Conservation (phyloP, 1,284 basidiomycete species). For the Tetrapyrgos nigripes region DNA sequence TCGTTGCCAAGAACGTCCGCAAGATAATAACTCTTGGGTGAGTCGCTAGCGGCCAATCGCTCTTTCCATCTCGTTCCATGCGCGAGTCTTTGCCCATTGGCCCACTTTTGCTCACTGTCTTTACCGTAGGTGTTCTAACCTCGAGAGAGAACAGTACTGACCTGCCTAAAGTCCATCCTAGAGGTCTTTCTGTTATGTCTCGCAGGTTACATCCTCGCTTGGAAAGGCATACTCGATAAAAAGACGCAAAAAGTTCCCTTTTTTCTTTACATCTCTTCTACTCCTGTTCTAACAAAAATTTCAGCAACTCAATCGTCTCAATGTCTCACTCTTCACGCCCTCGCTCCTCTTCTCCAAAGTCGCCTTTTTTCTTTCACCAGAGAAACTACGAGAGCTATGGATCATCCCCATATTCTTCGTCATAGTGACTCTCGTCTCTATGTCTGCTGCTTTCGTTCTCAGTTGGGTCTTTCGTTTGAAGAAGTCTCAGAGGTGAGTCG, state of each 20-base stretch:
- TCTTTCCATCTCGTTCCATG: neutral
- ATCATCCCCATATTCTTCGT: conserved; percentile 88
- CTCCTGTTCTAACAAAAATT: conserved; percentile 12
- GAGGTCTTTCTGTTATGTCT: conserved; percentile 90
- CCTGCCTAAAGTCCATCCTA: conserved; percentile 75
- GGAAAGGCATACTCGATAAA: conserved; percentile 85
- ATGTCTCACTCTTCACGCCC: conserved; percentile 92
- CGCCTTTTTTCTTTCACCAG: conserved; percentile 79
- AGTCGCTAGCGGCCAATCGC: neutral
- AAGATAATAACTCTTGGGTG: neutral
- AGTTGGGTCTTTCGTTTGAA: conserved; percentile 60
- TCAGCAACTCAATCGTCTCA: conserved; percentile 80
- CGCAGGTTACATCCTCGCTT: conserved; percentile 86
- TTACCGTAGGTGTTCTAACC: conserved; percentile 48
- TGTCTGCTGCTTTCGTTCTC: conserved; percentile 56
- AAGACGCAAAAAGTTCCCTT: conserved; percentile 73
- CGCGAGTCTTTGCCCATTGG: conserved; percentile 16
- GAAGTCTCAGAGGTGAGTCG: conserved; percentile 63
- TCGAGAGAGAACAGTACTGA: neutral
- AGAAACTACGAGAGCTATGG: conserved; percentile 89
- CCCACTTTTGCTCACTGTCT: conserved; percentile 56
- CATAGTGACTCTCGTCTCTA: conserved; percentile 72
- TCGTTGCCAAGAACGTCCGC: neutral
- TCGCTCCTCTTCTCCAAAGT: conserved; percentile 94
- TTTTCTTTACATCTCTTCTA: neutral